Conservation (phyloP, 306 rosid species). For the Gynostemma pentaphyllum region DNA sequence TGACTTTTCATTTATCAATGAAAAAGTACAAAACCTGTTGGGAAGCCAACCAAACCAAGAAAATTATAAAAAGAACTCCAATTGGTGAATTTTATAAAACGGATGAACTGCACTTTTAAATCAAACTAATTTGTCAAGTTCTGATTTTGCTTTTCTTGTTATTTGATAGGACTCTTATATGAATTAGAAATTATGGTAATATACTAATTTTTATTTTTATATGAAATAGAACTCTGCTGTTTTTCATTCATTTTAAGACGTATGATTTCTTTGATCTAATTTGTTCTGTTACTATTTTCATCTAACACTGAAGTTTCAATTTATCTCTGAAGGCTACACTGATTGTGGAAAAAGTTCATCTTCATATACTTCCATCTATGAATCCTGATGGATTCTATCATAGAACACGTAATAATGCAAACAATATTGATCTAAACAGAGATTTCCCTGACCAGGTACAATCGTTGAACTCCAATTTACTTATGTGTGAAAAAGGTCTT, state of each 20-base stretch:
- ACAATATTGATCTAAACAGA: slow-evolving; percentile 75
- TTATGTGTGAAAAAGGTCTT: background rate
- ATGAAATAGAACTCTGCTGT: background rate
- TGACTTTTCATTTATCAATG: too few species aligned
- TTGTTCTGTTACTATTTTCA: slow-evolving; percentile 1
- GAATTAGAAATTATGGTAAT: too few species aligned
- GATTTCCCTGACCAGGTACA: slow-evolving; percentile 95
- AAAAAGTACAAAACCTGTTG: too few species aligned
- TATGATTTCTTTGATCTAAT: background rate
- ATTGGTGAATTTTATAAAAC: background rate
- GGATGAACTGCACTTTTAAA: background rate
- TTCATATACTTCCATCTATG: slow-evolving; percentile 91
- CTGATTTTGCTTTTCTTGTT: too few species aligned
- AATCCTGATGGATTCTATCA: slow-evolving; percentile 90
- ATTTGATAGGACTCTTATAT: too few species aligned
- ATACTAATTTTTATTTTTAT: too few species aligned
- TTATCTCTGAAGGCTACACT: slow-evolving; percentile 44
- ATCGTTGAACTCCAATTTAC: background rate
- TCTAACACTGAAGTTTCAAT: slow-evolving; percentile 8
- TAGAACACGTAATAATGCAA: slow-evolving; percentile 72
- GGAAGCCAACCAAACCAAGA: too few species aligned
- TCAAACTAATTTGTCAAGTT: background rate
- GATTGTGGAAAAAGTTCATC: slow-evolving; percentile 79
- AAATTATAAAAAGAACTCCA: too few species aligned
- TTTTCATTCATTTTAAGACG: background rate